These are phyloP conservation scores for Moesziomyces sp. DNA, from an alignment of 1,284 basidiomycete species.

Conservation along the genomic window DNA sequence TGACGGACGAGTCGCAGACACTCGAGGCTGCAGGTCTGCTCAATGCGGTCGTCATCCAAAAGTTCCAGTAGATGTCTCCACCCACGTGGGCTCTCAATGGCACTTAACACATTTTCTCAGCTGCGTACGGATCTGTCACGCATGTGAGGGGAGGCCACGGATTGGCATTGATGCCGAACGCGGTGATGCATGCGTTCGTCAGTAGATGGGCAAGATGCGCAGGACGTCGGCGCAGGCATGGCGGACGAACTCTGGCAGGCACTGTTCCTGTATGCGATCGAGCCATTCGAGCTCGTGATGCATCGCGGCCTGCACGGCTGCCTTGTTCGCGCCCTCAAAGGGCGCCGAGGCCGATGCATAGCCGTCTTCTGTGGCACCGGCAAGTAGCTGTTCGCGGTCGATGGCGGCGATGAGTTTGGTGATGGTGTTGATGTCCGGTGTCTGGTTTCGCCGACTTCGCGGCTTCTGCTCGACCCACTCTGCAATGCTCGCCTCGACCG, in stretches of 20 bases:
- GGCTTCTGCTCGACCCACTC: conserved; percentile 43
- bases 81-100: background rate
- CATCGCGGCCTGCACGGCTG: background rate
- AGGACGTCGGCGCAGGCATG: conserved; percentile 36
- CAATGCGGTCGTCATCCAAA: conserved; percentile 64
- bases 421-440: conserved; percentile 40
- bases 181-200: background rate
- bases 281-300: conserved; percentile 50
- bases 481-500: conserved; percentile 44
- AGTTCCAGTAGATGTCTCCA: conserved; percentile 39
- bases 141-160: too few species aligned
- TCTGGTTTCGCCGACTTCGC: conserved; percentile 21
- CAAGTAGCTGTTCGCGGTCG: conserved; percentile 47
- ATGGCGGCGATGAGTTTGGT: conserved; percentile 50
- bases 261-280: conserved; percentile 49
- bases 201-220: conserved; percentile 47
- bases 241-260: conserved; percentile 41
- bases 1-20: conserved; percentile 59
- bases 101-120: background rate
- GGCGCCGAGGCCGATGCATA: background rate
- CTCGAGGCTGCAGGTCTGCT: conserved; percentile 61
- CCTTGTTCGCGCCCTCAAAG: background rate
- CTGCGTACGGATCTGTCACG: conserved; percentile 1
- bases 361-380: conserved; percentile 32
- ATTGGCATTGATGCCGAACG: too few species aligned